These are phyloP conservation scores for Russula compacta DNA, from an alignment of 768 basidiomycete species.

Conservation along the genomic window DNA sequence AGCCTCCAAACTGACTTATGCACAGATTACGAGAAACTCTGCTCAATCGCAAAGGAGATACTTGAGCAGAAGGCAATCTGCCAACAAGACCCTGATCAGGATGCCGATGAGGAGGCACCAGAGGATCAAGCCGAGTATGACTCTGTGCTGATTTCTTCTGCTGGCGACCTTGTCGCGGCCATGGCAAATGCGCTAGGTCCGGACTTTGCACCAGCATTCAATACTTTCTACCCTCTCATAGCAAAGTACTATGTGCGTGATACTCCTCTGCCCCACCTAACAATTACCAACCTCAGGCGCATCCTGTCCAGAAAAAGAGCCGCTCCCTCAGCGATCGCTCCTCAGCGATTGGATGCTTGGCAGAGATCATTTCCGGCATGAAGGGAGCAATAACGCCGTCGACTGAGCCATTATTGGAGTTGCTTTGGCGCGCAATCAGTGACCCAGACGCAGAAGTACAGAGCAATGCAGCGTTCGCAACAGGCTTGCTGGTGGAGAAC, in stretches of 20 bases:
- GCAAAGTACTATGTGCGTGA: slow-evolving; percentile 80
- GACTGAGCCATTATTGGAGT: slow-evolving; percentile 70
- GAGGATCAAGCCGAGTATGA: slow-evolving; percentile 95
- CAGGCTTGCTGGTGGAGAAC: slow-evolving; percentile 85
- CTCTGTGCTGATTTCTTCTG: slow-evolving; percentile 87
- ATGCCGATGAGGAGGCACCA: slow-evolving; percentile 75
- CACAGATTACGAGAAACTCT: slow-evolving; percentile 67
- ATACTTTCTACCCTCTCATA: slow-evolving; percentile 82
- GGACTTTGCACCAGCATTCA: slow-evolving; percentile 77
- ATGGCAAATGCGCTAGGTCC: slow-evolving; percentile 78
- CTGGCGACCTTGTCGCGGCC: slow-evolving; percentile 87
- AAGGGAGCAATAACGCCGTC: slow-evolving; percentile 77
- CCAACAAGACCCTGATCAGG: slow-evolving; percentile 93
- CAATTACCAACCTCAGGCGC: background rate
- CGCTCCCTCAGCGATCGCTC: slow-evolving; percentile 88
- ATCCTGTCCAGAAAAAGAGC: slow-evolving; percentile 54
- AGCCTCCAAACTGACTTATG: background rate
- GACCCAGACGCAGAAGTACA: slow-evolving; percentile 90
- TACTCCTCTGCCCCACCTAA: background rate
- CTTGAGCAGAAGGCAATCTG: slow-evolving; percentile 92
- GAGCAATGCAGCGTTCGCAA: slow-evolving; percentile 93
- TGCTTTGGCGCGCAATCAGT: slow-evolving; percentile 74
- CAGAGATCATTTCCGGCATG: slow-evolving; percentile 92
- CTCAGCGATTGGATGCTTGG: slow-evolving; percentile 85
- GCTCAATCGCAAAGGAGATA: slow-evolving; percentile 72